These are phyloP conservation scores for Parafenestella ontariensis DNA, from an alignment of 2,329 filamentous ascomycete genomes.

Conservation along the genomic window DNA sequence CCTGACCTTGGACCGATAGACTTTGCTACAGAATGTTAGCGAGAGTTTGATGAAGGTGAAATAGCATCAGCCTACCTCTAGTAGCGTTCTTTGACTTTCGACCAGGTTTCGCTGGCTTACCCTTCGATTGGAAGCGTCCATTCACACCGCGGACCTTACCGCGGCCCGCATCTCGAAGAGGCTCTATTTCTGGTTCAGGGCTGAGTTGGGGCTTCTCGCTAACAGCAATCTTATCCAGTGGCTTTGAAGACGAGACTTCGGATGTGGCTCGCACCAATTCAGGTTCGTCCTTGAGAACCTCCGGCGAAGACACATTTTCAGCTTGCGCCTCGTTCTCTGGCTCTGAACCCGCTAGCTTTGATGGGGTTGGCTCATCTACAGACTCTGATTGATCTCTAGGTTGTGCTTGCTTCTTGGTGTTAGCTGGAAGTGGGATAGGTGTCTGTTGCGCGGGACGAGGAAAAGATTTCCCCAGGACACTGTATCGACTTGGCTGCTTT, in stretches of 20 bases:
- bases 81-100: slow-evolving; percentile 1
- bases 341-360: neutral
- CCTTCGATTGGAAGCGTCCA: slow-evolving; percentile 20
- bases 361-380: neutral
- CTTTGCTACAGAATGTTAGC: neutral
- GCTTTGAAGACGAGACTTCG: neutral
- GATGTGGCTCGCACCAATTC: neutral
- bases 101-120: neutral
- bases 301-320: neutral
- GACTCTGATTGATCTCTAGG: neutral
- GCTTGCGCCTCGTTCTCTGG: neutral
- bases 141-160: slow-evolving; percentile 25
- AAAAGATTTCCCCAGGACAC: neutral
- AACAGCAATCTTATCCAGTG: neutral
- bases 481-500: neutral
- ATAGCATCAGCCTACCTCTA: neutral
- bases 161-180: slow-evolving; percentile 12
- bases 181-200: neutral
- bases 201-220: neutral
- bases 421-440: slow-evolving; percentile 1
- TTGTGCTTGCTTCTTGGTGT: neutral
- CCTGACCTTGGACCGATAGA: neutral
- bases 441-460: slow-evolving; percentile 5
- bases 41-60: neutral
- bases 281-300: neutral